These are phyloP conservation scores for Ophiostoma sp. DNA, from an alignment of 2,329 filamentous ascomycete genomes.

Conservation along the genomic window DNA sequence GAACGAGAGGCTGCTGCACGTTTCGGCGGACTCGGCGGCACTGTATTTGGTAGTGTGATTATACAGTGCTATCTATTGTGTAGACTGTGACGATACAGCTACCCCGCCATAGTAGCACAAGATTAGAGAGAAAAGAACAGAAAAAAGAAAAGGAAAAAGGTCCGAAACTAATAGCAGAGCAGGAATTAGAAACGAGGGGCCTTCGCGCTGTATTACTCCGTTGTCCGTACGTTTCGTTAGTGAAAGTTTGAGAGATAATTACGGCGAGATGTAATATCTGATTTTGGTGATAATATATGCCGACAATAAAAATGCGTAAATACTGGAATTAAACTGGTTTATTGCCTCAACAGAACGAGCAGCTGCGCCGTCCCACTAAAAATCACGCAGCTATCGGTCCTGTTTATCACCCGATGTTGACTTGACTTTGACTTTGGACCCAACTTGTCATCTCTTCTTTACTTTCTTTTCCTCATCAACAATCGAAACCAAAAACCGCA, in stretches of 20 bases:
- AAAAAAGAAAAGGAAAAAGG: not conserved
- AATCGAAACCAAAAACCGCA: constrained; percentile 19
- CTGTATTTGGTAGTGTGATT: not conserved
- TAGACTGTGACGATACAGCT: not conserved
- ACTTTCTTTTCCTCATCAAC: constrained; percentile 27
- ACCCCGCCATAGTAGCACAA: not conserved
- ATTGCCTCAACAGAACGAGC: not conserved
- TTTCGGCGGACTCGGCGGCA: not conserved
- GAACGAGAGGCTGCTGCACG: not conserved
- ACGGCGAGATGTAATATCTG: constrained; percentile 17
- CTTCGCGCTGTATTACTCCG: constrained; percentile 11
- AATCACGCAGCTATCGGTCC: constrained; percentile 24
- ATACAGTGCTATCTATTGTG: not conserved
- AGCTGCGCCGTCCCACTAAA: constrained; percentile 13
- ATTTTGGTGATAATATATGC: not conserved
- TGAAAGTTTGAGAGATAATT: constrained; percentile 14
- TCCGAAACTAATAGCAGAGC: not conserved
- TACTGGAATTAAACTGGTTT: constrained; percentile 17
- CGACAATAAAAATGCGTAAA: not conserved
- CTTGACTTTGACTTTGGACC: not conserved
- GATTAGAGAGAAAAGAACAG: not conserved
- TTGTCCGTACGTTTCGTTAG: not conserved
- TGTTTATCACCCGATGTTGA: not conserved
- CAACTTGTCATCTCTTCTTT: not conserved
- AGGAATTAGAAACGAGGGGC: not conserved